These are phyloP conservation scores for Pholiota adiposa DNA, from an alignment of 1,284 basidiomycete genomes.

Conservation along the genomic window DNA sequence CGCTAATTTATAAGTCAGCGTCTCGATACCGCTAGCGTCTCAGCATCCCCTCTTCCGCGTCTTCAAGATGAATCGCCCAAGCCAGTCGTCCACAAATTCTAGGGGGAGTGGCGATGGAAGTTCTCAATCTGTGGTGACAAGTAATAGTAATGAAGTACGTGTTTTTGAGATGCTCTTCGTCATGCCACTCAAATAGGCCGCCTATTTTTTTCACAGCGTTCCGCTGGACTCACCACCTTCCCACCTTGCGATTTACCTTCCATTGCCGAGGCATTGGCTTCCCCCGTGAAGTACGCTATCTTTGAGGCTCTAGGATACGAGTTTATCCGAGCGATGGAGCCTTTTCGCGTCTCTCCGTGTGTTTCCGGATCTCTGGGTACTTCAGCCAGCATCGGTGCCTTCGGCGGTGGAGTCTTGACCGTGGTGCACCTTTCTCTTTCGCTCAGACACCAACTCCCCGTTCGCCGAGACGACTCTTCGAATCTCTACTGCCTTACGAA, in stretches of 20 bases:
- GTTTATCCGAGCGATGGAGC: slow-evolving; percentile 16
- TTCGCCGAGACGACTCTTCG: neutral
- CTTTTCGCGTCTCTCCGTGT: slow-evolving; percentile 7
- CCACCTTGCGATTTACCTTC: slow-evolving; percentile 9
- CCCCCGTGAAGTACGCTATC: slow-evolving; percentile 31
- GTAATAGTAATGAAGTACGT: neutral
- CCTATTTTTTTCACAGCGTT: neutral
- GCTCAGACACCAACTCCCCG: slow-evolving; percentile 4
- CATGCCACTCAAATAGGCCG: neutral
- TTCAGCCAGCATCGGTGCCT: slow-evolving; percentile 24
- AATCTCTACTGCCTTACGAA: slow-evolving; percentile 5
- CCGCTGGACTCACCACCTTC: neutral
- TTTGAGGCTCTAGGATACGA: slow-evolving; percentile 27
- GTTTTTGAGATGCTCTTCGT: neutral
- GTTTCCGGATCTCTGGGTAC: slow-evolving; percentile 6
- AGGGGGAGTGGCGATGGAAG: neutral
- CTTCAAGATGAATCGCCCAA: neutral
- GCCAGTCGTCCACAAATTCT: neutral
- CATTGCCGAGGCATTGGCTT: slow-evolving; percentile 24
- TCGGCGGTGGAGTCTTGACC: slow-evolving; percentile 25
- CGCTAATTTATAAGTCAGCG: neutral
- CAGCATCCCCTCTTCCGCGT: neutral
- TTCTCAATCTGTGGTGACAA: neutral
- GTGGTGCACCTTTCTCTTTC: slow-evolving; percentile 21
- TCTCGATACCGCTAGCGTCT: neutral